Evolutionary conservation across 352 stramenopile genomes (phyloP).

Genomic region (Phytopythium boreale): DNA sequence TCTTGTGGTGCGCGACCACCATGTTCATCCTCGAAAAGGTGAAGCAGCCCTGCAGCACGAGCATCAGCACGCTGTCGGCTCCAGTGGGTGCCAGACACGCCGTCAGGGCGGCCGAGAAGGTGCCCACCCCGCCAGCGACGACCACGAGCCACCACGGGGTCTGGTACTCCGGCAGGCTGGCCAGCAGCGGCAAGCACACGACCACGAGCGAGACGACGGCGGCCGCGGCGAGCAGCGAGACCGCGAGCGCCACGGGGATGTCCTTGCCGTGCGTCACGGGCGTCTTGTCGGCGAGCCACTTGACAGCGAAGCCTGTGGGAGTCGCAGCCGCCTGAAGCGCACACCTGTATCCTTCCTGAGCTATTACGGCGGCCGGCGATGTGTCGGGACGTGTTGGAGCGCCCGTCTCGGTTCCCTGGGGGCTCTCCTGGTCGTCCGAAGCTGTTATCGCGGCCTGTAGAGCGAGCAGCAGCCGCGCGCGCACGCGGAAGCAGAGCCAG

Average conservation of each 20-base stretch:
- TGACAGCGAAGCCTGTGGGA: constrained; percentile 2
- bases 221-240: neutral
- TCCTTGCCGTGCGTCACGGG: neutral
- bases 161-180: neutral
- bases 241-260: neutral
- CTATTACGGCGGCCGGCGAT: neutral
- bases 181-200: neutral
- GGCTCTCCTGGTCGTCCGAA: constrained; percentile 11
- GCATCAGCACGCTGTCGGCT: constrained; percentile 34
- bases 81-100: constrained; percentile 37
- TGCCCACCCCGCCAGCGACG: constrained; percentile 20
- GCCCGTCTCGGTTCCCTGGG: neutral
- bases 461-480: constrained; percentile 46
- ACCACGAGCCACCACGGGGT: constrained; percentile 16
- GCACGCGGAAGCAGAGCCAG: constrained; percentile 65
- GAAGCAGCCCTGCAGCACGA: constrained; percentile 54
- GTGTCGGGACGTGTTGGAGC: neutral
- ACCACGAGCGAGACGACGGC: constrained; percentile 1
- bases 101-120: constrained; percentile 28
- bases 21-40: constrained; percentile 56
- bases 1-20: constrained; percentile 49
- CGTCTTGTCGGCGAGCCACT: constrained; percentile 4
- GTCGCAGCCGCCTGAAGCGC: neutral
- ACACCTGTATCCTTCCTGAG: neutral
- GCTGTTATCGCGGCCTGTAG: constrained; percentile 16